A percentile compares a stretch with the other conserved stretches of the same genome.
phyloP scores from a whole-genome alignment of 2,329 filamentous ascomycete species.

The Penicillium sp. region DNA sequence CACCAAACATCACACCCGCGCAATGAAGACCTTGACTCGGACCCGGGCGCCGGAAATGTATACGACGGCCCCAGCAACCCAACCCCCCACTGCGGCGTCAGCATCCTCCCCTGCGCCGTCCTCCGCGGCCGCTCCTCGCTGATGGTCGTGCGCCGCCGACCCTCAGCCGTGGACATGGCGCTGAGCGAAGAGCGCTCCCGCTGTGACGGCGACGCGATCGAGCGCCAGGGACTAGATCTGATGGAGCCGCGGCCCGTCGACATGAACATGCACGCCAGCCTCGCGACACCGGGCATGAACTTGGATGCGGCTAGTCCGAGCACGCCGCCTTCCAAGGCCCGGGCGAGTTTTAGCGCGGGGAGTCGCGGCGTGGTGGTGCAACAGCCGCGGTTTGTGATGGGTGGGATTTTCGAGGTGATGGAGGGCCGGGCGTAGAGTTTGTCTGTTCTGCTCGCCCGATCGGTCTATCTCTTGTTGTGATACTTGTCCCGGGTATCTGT shows the following conservation, averaged over 20 bases:
- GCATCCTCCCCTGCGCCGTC: conserved; percentile 29
- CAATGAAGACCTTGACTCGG: conserved; percentile 4
- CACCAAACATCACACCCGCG: conserved; percentile 27
- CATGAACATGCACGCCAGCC: no score
- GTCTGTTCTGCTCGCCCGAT: background rate
- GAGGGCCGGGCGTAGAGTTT: conserved; percentile 37
- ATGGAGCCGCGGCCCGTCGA: conserved; percentile 48
- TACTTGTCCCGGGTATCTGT: background rate
- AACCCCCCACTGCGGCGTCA: conserved; percentile 7
- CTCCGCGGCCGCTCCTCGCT: conserved; percentile 31
- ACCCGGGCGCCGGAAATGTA: no score
- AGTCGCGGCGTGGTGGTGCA: conserved; percentile 9
- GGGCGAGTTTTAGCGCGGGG: conserved; percentile 1
- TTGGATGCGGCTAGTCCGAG: conserved; percentile 11
- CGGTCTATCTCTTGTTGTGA: background rate
- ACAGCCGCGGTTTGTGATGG: conserved; percentile 44
- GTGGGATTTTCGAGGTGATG: conserved; percentile 50
- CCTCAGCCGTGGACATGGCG: conserved; percentile 45
- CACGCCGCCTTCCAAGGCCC: background rate
- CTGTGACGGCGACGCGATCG: conserved; percentile 38
- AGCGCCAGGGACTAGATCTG: conserved; percentile 42
- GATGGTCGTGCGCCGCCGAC: conserved; percentile 40
- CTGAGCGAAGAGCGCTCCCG: conserved; percentile 44
- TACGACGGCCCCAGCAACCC: conserved; percentile 1
- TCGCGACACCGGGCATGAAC: background rate